Conservation (phyloP, 441 rosid genomes). For the Geranium incanum region DNA sequence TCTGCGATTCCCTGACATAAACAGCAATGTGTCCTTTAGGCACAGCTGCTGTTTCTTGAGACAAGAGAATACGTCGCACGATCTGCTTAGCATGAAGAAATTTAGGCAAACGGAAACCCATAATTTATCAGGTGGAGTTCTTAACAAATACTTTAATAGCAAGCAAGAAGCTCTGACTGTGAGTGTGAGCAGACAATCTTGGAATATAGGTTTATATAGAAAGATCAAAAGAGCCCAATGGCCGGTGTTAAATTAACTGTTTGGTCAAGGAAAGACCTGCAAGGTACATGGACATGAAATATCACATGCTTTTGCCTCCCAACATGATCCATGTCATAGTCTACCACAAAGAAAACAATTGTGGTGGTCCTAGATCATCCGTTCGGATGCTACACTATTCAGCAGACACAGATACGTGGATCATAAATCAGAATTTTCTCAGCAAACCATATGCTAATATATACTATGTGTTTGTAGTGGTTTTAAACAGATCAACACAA, state of each 20-base stretch:
- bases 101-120: neutral
- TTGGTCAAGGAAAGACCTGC: neutral
- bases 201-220: neutral
- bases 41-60: neutral
- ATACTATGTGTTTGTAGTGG: constrained; percentile 6
- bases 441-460: neutral
- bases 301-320: neutral
- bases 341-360: neutral
- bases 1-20: neutral
- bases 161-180: neutral
- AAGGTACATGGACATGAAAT: neutral
- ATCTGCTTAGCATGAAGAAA: neutral
- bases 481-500: constrained; percentile 6
- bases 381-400: neutral
- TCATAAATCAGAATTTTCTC: neutral
- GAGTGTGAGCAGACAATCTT: neutral
- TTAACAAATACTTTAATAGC: neutral
- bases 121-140: neutral
- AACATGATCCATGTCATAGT: neutral
- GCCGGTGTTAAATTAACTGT: neutral
- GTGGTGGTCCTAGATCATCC: neutral
- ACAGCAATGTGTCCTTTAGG: neutral
- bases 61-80: neutral
- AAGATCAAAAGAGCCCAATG: neutral
- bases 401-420: neutral